Percentiles rank a stretch among this genome's conserved stretches.
These are phyloP conservation scores for Astragalus membranaceus DNA, from an alignment of 306 rosid genomes.

Conservation along the genomic window DNA sequence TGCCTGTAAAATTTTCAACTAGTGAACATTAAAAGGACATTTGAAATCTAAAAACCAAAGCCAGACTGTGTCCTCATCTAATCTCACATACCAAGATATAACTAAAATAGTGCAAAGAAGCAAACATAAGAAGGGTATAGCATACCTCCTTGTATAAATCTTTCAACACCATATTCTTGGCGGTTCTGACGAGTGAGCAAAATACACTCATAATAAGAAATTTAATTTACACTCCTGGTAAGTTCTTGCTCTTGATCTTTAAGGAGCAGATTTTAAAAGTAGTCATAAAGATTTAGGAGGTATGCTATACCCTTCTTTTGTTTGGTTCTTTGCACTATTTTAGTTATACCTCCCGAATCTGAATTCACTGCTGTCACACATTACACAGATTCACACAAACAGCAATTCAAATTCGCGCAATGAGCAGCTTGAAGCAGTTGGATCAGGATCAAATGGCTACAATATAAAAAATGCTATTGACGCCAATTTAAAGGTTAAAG, in stretches of 20 bases:
- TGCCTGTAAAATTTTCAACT: background rate
- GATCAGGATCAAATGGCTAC: too few species aligned
- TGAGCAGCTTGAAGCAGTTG: too few species aligned
- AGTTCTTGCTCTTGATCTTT: background rate
- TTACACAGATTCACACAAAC: too few species aligned
- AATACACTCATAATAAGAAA: conserved; percentile 8
- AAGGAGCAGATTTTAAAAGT: background rate
- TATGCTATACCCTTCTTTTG: background rate
- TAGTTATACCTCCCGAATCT: too few species aligned
- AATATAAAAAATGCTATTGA: too few species aligned
- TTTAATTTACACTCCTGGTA: background rate
- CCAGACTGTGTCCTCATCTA: background rate
- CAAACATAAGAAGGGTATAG: background rate
- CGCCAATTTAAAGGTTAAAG: too few species aligned
- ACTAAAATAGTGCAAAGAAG: background rate
- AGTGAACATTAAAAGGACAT: background rate
- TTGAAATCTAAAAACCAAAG: background rate
- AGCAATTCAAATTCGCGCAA: too few species aligned
- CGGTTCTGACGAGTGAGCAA: background rate
- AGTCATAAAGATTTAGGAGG: background rate
- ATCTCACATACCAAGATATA: background rate
- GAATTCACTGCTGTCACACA: too few species aligned
- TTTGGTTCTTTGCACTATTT: too few species aligned
- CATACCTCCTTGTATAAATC: background rate
- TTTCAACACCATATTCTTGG: background rate